These are phyloP conservation scores for Epichloe sylvatica DNA, from an alignment of 2,329 filamentous ascomycete genomes.

Conservation along the genomic window DNA sequence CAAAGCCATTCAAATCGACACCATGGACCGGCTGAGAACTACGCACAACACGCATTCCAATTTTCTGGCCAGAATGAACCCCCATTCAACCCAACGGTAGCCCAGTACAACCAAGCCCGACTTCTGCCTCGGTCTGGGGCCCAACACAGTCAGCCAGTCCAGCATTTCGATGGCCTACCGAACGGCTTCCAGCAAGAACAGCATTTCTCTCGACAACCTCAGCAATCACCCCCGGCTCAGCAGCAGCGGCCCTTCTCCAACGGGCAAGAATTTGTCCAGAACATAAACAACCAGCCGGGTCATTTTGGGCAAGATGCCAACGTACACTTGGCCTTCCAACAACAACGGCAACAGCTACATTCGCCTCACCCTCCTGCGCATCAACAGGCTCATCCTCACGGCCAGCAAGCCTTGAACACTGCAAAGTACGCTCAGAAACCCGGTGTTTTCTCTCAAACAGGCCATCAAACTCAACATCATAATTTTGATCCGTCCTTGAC, in stretches of 20 bases:
- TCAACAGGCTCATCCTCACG: slow-evolving; percentile 16
- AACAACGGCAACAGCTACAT: slow-evolving; percentile 8
- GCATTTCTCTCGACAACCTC: slow-evolving; percentile 13
- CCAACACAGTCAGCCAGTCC: slow-evolving; percentile 22
- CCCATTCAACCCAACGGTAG: slow-evolving; percentile 18
- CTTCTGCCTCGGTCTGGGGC: slow-evolving; percentile 19
- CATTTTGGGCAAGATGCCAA: slow-evolving; percentile 4
- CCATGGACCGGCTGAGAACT: slow-evolving; percentile 18
- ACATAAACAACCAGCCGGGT: slow-evolving; percentile 2
- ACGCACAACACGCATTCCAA: slow-evolving; percentile 19
- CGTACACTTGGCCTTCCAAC: slow-evolving; percentile 5
- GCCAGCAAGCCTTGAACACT: slow-evolving; percentile 11
- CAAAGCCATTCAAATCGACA: slow-evolving; percentile 16
- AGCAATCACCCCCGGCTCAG: slow-evolving; percentile 15
- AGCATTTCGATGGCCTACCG: slow-evolving; percentile 17
- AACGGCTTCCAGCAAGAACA: slow-evolving; percentile 14
- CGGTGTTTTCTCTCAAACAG: not conserved
- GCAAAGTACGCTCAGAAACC: slow-evolving; percentile 3
- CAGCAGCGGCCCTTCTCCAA: slow-evolving; percentile 4
- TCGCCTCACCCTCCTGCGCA: slow-evolving; percentile 6
- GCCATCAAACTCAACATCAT: slow-evolving; percentile 8
- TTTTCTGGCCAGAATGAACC: slow-evolving; percentile 20
- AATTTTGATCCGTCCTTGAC: not conserved
- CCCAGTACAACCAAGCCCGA: slow-evolving; percentile 21
- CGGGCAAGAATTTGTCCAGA: slow-evolving; percentile 4